Conservation (phyloP, 495 filamentous ascomycete species). For the Daldinia decipiens region DNA sequence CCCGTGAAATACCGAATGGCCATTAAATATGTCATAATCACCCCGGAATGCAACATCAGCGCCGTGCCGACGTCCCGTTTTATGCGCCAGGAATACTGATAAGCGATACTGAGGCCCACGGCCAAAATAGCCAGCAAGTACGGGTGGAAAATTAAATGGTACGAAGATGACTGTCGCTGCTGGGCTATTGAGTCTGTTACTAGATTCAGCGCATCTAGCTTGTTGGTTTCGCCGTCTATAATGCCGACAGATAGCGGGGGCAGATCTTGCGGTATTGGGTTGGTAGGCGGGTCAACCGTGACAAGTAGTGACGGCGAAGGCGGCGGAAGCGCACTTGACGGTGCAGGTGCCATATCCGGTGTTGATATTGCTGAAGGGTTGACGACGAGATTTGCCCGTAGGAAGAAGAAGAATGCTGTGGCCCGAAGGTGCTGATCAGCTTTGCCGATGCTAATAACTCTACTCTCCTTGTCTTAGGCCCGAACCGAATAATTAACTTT, state of each 20-base stretch:
- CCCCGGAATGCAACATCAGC: slow-evolving; percentile 48
- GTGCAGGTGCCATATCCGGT: slow-evolving; percentile 54
- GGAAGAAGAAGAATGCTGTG: slow-evolving; percentile 66
- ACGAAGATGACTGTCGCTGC: slow-evolving; percentile 56
- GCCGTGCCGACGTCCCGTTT: slow-evolving; percentile 49
- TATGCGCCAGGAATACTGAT: slow-evolving; percentile 50
- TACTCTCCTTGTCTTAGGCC: slow-evolving; percentile 10
- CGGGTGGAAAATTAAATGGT: slow-evolving; percentile 54
- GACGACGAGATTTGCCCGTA: slow-evolving; percentile 65
- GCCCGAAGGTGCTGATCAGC: slow-evolving; percentile 27
- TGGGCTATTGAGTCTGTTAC: slow-evolving; percentile 60
- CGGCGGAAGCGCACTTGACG: slow-evolving; percentile 44
- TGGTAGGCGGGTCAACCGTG: slow-evolving; percentile 36
- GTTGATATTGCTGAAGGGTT: slow-evolving; percentile 58
- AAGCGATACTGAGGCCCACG: slow-evolving; percentile 45
- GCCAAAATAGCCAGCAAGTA: slow-evolving; percentile 48
- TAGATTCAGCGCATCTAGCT: slow-evolving; percentile 55
- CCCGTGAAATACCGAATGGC: slow-evolving; percentile 55
- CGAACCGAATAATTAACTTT: slow-evolving; percentile 7
- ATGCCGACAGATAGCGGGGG: slow-evolving; percentile 54
- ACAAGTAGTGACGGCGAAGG: slow-evolving; percentile 48
- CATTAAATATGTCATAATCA: slow-evolving; percentile 55
- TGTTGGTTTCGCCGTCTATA: slow-evolving; percentile 50
- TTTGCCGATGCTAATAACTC: slow-evolving; percentile 27
- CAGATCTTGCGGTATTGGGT: slow-evolving; percentile 48